phyloP scores from a whole-genome alignment of 768 basidiomycete genomes.

The Kwoniella heveanensis region DNA sequence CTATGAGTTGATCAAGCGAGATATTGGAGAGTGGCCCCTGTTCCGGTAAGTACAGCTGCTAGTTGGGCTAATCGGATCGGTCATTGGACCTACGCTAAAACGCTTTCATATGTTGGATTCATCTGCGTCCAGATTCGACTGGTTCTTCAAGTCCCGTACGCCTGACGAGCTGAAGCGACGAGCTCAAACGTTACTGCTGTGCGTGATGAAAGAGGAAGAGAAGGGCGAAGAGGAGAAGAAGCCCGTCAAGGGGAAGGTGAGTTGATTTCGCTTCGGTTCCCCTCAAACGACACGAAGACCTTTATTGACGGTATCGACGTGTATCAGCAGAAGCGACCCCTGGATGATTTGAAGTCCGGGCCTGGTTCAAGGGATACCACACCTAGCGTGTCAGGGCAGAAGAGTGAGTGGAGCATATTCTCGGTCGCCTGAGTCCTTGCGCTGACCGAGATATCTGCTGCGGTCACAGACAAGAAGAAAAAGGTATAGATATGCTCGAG shows the following conservation, averaged over 20 bases:
- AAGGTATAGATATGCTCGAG: slow-evolving; percentile 19
- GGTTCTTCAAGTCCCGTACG: slow-evolving; percentile 95
- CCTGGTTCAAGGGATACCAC: slow-evolving; percentile 36
- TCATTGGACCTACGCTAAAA: too few species aligned
- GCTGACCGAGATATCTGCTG: too few species aligned
- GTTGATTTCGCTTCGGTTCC: too few species aligned
- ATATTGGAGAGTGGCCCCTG: slow-evolving; percentile 93
- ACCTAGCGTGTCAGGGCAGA: slow-evolving; percentile 28
- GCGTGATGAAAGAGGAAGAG: slow-evolving; percentile 88
- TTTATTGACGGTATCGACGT: background rate
- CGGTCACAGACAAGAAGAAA: slow-evolving; percentile 27
- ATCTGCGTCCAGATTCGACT: slow-evolving; percentile 67
- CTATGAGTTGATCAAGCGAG: slow-evolving; percentile 92
- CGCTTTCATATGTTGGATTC: background rate
- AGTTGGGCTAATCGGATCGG: too few species aligned
- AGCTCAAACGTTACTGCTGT: slow-evolving; percentile 80
- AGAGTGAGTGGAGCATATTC: too few species aligned
- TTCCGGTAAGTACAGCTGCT: slow-evolving; percentile 63
- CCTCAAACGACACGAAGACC: too few species aligned
- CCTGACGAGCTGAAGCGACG: slow-evolving; percentile 84
- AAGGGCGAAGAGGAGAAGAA: slow-evolving; percentile 66
- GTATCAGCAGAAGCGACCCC: slow-evolving; percentile 27
- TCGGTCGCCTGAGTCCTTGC: too few species aligned
- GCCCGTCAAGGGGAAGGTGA: slow-evolving; percentile 57
- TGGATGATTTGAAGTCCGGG: slow-evolving; percentile 36